Conservation (phyloP, 352 stramenopile species). For the Phytopythium vexans region DNA sequence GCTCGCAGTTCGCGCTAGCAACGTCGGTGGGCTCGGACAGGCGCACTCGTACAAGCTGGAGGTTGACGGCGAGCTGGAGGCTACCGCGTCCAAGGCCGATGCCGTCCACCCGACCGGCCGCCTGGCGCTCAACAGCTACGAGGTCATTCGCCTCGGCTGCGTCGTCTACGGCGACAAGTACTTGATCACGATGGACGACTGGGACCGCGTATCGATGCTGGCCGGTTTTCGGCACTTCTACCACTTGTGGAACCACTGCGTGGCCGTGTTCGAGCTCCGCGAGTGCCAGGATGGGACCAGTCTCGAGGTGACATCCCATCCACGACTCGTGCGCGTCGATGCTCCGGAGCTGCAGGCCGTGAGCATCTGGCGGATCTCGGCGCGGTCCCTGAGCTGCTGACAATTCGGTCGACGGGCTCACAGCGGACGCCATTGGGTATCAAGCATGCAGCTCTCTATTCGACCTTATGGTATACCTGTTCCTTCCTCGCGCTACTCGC, state of each 20-base stretch:
- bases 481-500: neutral
- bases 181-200: slow-evolving; percentile 4
- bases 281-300: neutral
- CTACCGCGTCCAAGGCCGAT: too few relatives aligned
- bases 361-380: neutral
- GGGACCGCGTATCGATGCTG: neutral
- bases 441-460: slow-evolving; percentile 1
- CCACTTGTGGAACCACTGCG: slow-evolving; percentile 5
- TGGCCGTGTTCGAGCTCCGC: neutral
- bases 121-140: neutral
- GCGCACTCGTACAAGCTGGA: neutral
- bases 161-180: neutral
- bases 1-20: neutral
- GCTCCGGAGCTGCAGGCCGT: slow-evolving; percentile 1
- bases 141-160: slow-evolving; percentile 4
- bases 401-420: neutral
- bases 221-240: neutral
- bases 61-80: neutral
- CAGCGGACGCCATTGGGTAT: neutral
- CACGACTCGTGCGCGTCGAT: neutral
- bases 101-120: too few relatives aligned
- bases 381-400: neutral
- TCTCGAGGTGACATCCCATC: neutral
- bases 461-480: slow-evolving; percentile 2
- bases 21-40: slow-evolving; percentile 1